Conservation (phyloP, 768 basidiomycete species). For the Trametes cinnabarina region DNA sequence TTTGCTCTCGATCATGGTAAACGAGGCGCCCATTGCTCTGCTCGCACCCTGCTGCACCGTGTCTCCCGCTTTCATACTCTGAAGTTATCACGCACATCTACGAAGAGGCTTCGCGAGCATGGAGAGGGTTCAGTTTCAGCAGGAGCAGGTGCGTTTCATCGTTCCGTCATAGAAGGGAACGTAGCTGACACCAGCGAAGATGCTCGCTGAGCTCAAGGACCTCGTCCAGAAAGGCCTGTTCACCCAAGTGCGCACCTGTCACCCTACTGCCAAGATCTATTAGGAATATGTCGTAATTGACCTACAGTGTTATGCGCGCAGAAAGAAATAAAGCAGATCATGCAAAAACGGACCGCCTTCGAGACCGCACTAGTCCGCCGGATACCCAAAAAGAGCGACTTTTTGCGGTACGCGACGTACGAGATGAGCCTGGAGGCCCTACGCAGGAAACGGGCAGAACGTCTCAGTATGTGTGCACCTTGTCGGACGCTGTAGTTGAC, state of each 20-base stretch:
- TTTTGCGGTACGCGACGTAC: slow-evolving; percentile 86
- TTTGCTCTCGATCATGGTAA: slow-evolving; percentile 1
- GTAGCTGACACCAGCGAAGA: slow-evolving; percentile 41
- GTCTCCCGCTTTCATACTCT: background rate
- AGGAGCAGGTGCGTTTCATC: slow-evolving; percentile 67
- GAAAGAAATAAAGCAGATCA: slow-evolving; percentile 80
- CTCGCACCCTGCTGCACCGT: background rate
- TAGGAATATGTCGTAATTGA: slow-evolving; percentile 12
- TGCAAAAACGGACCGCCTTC: slow-evolving; percentile 79
- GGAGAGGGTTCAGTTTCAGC: slow-evolving; percentile 93
- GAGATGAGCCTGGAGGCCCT: slow-evolving; percentile 87
- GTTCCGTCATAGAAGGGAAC: background rate
- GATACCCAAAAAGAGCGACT: slow-evolving; percentile 83
- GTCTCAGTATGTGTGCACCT: slow-evolving; percentile 53
- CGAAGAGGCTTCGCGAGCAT: slow-evolving; percentile 38
- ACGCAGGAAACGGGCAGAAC: slow-evolving; percentile 68
- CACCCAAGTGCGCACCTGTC: slow-evolving; percentile 54
- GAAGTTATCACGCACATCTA: background rate
- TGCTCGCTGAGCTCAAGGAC: slow-evolving; percentile 95
- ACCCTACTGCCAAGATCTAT: background rate
- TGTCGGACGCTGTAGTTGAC: background rate
- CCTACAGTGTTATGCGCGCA: slow-evolving; percentile 29
- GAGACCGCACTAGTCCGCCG: slow-evolving; percentile 83
- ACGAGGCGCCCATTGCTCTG: slow-evolving; percentile 2
- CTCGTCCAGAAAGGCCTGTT: slow-evolving; percentile 83